Evolutionary conservation across 148 eudicot species (phyloP).

Genomic region (Rhododendron vialii): DNA sequence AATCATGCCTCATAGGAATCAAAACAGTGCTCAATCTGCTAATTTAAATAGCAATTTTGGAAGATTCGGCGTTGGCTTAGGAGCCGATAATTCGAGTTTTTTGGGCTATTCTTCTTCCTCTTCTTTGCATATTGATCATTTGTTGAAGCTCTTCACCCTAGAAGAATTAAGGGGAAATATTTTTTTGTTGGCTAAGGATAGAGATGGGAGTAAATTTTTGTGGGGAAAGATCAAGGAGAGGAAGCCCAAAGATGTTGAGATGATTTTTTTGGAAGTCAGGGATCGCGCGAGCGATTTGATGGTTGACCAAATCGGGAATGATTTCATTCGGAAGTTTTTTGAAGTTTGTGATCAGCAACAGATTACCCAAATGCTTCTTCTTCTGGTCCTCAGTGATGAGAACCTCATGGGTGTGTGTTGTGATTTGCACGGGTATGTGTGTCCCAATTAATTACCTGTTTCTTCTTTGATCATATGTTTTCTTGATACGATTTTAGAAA

Average conservation of each 20-base stretch:
- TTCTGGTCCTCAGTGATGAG: slow-evolving; percentile 10
- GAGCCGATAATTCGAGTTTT: not conserved
- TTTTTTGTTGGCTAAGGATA: slow-evolving; percentile 20
- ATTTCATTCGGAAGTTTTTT: slow-evolving; percentile 30
- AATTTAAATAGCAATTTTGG: not conserved
- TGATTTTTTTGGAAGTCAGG: slow-evolving; percentile 33
- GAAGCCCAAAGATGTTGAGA: slow-evolving; percentile 16
- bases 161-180: slow-evolving; percentile 18
- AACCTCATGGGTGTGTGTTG: slow-evolving; percentile 25
- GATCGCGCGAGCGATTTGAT: slow-evolving; percentile 22
- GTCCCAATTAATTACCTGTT: not conserved
- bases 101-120: not conserved
- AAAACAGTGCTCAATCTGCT: not conserved
- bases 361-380: slow-evolving; percentile 26
- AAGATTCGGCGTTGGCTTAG: not conserved
- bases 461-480: not conserved
- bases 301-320: slow-evolving; percentile 22
- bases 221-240: slow-evolving; percentile 21
- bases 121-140: not conserved
- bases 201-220: slow-evolving; percentile 12
- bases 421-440: slow-evolving; percentile 30
- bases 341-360: slow-evolving; percentile 23
- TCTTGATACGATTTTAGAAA: too few relatives aligned
- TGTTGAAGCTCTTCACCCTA: not conserved
- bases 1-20: not conserved